phyloP scores from a whole-genome alignment of 2,329 filamentous ascomycete genomes.

The Penicillium corylophilum region DNA sequence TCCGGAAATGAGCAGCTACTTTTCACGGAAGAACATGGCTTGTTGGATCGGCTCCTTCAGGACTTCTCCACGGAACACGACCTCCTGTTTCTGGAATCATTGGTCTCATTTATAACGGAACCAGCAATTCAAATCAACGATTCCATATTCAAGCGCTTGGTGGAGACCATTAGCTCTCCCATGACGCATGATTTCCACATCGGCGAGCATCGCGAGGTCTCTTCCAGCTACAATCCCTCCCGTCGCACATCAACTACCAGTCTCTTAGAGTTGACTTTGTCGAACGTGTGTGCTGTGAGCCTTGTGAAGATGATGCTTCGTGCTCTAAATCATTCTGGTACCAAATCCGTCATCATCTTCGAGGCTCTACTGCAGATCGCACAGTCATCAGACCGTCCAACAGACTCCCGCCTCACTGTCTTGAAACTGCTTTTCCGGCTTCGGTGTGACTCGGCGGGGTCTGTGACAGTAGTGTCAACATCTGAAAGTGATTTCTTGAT shows the following conservation, averaged over 20 bases:
- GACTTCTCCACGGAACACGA: slow-evolving; percentile 40
- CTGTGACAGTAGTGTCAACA: slow-evolving; percentile 68
- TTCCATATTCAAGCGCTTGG: slow-evolving; percentile 31
- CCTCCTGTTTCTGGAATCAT: slow-evolving; percentile 38
- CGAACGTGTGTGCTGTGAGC: slow-evolving; percentile 68
- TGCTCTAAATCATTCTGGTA: slow-evolving; percentile 64
- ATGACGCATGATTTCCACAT: slow-evolving; percentile 36
- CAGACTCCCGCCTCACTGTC: slow-evolving; percentile 69
- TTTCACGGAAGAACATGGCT: slow-evolving; percentile 33
- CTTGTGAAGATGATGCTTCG: slow-evolving; percentile 75
- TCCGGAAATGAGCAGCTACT: slow-evolving; percentile 29
- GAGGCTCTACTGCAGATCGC: slow-evolving; percentile 64
- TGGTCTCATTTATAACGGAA: slow-evolving; percentile 41
- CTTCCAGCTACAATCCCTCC: slow-evolving; percentile 25
- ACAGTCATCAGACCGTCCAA: slow-evolving; percentile 59
- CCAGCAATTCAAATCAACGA: slow-evolving; percentile 31
- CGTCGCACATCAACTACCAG: slow-evolving; percentile 32
- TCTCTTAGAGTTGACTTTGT: slow-evolving; percentile 34
- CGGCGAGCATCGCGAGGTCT: slow-evolving; percentile 42
- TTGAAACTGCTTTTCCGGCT: slow-evolving; percentile 80
- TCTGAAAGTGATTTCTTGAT: slow-evolving; percentile 74
- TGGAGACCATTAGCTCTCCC: slow-evolving; percentile 35
- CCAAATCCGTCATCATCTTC: slow-evolving; percentile 64
- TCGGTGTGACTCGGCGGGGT: slow-evolving; percentile 76
- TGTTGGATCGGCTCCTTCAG: slow-evolving; percentile 34